phyloP scores from a whole-genome alignment of 2,329 filamentous ascomycete species.

The Exophiala calicioides region DNA sequence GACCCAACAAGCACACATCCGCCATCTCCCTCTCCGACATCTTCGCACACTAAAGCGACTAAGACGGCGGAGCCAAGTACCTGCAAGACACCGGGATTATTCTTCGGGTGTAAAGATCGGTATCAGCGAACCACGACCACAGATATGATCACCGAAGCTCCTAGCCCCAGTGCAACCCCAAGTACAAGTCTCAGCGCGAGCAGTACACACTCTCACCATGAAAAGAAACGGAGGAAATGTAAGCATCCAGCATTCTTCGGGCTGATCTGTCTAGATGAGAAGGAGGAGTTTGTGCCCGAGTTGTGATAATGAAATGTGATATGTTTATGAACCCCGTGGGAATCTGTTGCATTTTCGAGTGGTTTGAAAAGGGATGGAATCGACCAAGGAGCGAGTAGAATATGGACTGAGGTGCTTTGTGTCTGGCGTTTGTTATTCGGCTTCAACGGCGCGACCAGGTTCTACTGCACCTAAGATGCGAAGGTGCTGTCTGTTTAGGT shows the following conservation, averaged over 20 bases:
- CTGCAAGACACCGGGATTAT: slow-evolving; percentile 56
- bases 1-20: slow-evolving; percentile 37
- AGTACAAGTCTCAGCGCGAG: slow-evolving; percentile 31
- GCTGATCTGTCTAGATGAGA: slow-evolving; percentile 31
- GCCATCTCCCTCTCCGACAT: slow-evolving; percentile 20
- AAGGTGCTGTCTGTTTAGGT: too few relatives aligned
- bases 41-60: slow-evolving; percentile 19
- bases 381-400: too few relatives aligned
- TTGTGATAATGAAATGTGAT: too few relatives aligned
- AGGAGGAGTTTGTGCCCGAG: slow-evolving; percentile 18
- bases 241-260: slow-evolving; percentile 33
- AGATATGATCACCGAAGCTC: slow-evolving; percentile 12
- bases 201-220: slow-evolving; percentile 22
- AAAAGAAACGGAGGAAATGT: slow-evolving; percentile 24
- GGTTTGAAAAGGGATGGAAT: too few relatives aligned
- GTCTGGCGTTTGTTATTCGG: too few relatives aligned
- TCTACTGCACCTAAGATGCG: too few relatives aligned
- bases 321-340: too few relatives aligned
- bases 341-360: too few relatives aligned
- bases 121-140: slow-evolving; percentile 8
- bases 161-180: slow-evolving; percentile 35
- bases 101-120: slow-evolving; percentile 57
- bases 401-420: too few relatives aligned
- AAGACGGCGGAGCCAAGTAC: slow-evolving; percentile 22
- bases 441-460: too few relatives aligned